Evolutionary conservation across 495 filamentous ascomycete genomes (phyloP).

Genomic region (Penicillium salamii): DNA sequence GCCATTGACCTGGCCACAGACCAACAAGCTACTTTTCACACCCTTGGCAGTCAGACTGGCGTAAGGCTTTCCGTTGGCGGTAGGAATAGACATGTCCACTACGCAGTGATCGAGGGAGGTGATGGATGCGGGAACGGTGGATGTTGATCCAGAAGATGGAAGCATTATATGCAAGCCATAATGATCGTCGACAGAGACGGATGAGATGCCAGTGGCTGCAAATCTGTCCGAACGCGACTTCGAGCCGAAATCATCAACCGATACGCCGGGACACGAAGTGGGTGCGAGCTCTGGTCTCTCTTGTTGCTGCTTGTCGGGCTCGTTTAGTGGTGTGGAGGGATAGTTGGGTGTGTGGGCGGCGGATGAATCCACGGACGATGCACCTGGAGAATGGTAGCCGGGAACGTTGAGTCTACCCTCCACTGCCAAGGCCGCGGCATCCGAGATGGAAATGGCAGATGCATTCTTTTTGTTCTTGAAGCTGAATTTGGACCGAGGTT

Average conservation of each 20-base stretch:
- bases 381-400: conserved; percentile 40
- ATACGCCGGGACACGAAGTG: conserved; percentile 31
- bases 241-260: conserved; percentile 15
- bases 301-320: conserved; percentile 37
- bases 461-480: conserved; percentile 66
- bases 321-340: conserved; percentile 48
- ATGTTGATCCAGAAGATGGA: conserved; percentile 60
- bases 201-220: conserved; percentile 38
- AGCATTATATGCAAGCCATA: conserved; percentile 63
- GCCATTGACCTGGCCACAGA: conserved; percentile 75
- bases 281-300: conserved; percentile 36
- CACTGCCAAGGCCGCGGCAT: conserved; percentile 51
- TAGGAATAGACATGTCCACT: conserved; percentile 72
- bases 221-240: conserved; percentile 23
- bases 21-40: conserved; percentile 63
- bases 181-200: conserved; percentile 64
- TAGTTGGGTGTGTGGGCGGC: conserved; percentile 51
- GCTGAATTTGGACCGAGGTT: conserved; percentile 67
- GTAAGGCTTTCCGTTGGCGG: conserved; percentile 61
- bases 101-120: conserved; percentile 70
- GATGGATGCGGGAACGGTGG: conserved; percentile 69
- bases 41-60: conserved; percentile 70
- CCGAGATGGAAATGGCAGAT: conserved; percentile 54
- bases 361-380: conserved; percentile 50
- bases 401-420: conserved; percentile 43